phyloP scores from a whole-genome alignment of 2,329 filamentous ascomycete genomes.

The Cladosporium sp. region DNA sequence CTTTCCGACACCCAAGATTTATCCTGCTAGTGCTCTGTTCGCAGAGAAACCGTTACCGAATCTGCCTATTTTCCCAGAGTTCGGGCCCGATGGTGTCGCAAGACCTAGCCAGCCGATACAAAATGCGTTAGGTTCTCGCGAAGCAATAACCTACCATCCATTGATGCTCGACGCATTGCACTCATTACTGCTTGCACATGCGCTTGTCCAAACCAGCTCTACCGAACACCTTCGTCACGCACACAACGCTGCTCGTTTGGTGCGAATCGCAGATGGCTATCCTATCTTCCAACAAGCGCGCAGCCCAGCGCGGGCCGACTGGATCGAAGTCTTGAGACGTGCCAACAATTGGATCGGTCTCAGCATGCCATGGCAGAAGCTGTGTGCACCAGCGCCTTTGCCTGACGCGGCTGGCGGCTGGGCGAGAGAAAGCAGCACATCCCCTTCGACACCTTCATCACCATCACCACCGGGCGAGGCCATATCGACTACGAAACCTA shows the following conservation, averaged over 20 bases:
- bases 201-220: constrained; percentile 71
- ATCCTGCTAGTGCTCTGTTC: constrained; percentile 64
- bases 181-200: constrained; percentile 66
- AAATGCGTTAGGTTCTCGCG: constrained; percentile 42
- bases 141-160: constrained; percentile 75
- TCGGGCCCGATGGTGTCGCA: constrained; percentile 19
- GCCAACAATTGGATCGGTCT: constrained; percentile 68
- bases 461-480: constrained; percentile 9
- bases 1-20: constrained; percentile 48
- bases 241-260: constrained; percentile 73
- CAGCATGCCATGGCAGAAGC: constrained; percentile 61
- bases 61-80: constrained; percentile 63
- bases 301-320: constrained; percentile 70
- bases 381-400: constrained; percentile 54
- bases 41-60: constrained; percentile 61
- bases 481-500: neutral
- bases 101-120: constrained; percentile 25
- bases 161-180: constrained; percentile 75
- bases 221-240: constrained; percentile 77
- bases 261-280: constrained; percentile 71
- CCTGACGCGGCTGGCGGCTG: constrained; percentile 34
- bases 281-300: constrained; percentile 72
- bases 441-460: constrained; percentile 1
- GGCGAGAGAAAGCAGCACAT: constrained; percentile 24
- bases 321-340: constrained; percentile 69